phyloP scores from a whole-genome alignment of 345 rosid genomes.

The Garcia nutans region DNA sequence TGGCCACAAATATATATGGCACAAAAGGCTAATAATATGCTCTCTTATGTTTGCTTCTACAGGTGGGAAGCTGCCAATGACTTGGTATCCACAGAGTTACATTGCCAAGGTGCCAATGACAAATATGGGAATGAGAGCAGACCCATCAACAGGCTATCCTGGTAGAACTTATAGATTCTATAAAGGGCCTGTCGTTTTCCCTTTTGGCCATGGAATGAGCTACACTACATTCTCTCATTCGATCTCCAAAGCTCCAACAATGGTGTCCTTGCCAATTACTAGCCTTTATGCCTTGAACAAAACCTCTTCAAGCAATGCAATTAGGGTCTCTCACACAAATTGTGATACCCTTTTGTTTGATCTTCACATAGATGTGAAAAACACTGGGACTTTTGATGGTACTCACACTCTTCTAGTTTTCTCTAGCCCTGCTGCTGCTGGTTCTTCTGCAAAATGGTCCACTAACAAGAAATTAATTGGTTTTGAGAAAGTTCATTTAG shows the following conservation, averaged over 20 bases:
- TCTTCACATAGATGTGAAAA: slow-evolving; percentile 58
- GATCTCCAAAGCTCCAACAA: slow-evolving; percentile 44
- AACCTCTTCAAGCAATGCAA: slow-evolving; percentile 40
- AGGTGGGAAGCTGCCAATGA: slow-evolving; percentile 40
- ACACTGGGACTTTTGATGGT: slow-evolving; percentile 71
- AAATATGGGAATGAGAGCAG: slow-evolving; percentile 33
- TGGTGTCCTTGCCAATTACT: slow-evolving; percentile 40
- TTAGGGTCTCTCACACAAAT: slow-evolving; percentile 53
- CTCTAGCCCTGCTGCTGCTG: slow-evolving; percentile 48
- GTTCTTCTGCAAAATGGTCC: slow-evolving; percentile 45
- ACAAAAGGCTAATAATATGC: background rate
- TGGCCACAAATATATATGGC: background rate
- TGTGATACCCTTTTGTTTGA: slow-evolving; percentile 45
- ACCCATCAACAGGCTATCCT: slow-evolving; percentile 28
- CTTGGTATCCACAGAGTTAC: slow-evolving; percentile 36
- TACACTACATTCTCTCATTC: slow-evolving; percentile 54
- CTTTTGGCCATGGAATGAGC: slow-evolving; percentile 77
- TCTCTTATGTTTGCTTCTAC: background rate
- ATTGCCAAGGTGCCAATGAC: slow-evolving; percentile 34
- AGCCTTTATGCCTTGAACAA: slow-evolving; percentile 33
- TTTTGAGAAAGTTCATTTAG: slow-evolving; percentile 63
- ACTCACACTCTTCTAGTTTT: slow-evolving; percentile 72
- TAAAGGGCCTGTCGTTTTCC: slow-evolving; percentile 84
- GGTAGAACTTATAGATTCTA: slow-evolving; percentile 59
- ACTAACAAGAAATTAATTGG: slow-evolving; percentile 58